A percentile compares a stretch with the other conserved stretches of the same genome.
These are phyloP conservation scores for Neoboletus magnificus DNA, from an alignment of 768 basidiomycete genomes.

Conservation along the genomic window DNA sequence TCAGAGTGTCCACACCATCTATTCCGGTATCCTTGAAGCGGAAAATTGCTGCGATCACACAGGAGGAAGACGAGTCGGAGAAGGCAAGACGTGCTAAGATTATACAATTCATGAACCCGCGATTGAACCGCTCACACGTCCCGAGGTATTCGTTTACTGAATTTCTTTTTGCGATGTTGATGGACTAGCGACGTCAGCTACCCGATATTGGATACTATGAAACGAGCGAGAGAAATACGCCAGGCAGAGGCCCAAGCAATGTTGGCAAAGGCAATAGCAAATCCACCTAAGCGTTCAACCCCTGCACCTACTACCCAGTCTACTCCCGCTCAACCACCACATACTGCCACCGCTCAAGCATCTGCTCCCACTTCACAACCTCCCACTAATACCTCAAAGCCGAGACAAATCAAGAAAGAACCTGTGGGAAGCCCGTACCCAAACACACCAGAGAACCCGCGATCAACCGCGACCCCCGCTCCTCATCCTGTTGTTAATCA, in stretches of 20 bases:
- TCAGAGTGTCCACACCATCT: constrained; percentile 70
- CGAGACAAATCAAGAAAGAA: constrained; percentile 29
- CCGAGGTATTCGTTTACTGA: constrained; percentile 43
- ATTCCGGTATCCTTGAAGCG: constrained; percentile 72
- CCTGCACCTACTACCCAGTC: constrained; percentile 32
- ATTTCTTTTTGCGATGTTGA: background rate
- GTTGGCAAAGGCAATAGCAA: constrained; percentile 27
- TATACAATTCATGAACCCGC: constrained; percentile 76
- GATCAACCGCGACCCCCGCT: constrained; percentile 30
- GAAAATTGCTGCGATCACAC: constrained; percentile 65
- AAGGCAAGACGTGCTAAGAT: constrained; percentile 71
- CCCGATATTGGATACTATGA: constrained; percentile 52
- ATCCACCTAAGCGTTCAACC: constrained; percentile 29
- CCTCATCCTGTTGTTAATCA: constrained; percentile 33
- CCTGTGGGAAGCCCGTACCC: constrained; percentile 25
- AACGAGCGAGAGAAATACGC: constrained; percentile 28
- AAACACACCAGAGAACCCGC: constrained; percentile 28
- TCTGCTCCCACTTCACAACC: constrained; percentile 31
- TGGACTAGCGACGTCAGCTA: constrained; percentile 39
- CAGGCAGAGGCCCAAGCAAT: constrained; percentile 22
- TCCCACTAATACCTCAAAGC: constrained; percentile 20
- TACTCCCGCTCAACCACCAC: constrained; percentile 35
- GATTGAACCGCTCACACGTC: constrained; percentile 40
- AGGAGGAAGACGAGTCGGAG: constrained; percentile 74
- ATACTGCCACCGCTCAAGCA: constrained; percentile 28